These are phyloP conservation scores for Nasturtium officinale DNA, from an alignment of 345 rosid species.

Conservation along the genomic window DNA sequence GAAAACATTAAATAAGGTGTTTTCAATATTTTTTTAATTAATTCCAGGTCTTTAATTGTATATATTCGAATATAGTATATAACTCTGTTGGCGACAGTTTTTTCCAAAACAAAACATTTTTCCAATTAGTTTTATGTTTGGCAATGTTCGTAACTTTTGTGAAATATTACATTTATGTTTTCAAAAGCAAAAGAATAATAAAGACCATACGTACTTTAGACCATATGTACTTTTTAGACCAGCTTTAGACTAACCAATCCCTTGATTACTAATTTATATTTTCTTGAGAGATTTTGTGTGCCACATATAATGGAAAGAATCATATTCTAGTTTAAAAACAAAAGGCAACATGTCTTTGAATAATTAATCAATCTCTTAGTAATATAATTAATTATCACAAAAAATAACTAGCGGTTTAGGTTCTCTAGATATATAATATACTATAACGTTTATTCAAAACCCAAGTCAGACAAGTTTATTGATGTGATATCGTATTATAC, in stretches of 20 bases:
- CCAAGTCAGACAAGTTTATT: slow-evolving; percentile 33
- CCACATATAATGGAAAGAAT: slow-evolving; percentile 46
- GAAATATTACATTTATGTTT: not conserved
- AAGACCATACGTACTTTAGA: slow-evolving; percentile 35
- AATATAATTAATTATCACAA: slow-evolving; percentile 25
- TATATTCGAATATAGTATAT: too few species aligned
- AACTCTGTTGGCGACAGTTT: not conserved
- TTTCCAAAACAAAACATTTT: not conserved
- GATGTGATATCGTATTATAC: slow-evolving; percentile 36
- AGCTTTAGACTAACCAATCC: slow-evolving; percentile 43
- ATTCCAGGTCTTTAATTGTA: not conserved
- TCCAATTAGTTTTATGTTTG: not conserved
- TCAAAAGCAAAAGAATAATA: slow-evolving; percentile 33
- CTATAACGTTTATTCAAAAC: slow-evolving; percentile 33
- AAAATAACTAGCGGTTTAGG: slow-evolving; percentile 35
- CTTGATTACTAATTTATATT: slow-evolving; percentile 14
- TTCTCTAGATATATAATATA: not conserved
- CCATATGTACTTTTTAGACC: slow-evolving; percentile 33
- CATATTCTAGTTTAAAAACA: slow-evolving; percentile 41
- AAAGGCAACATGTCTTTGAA: slow-evolving; percentile 35
- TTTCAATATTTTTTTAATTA: not conserved
- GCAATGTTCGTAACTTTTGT: not conserved
- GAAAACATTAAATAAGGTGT: not conserved
- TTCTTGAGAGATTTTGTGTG: slow-evolving; percentile 37
- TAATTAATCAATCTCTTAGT: slow-evolving; percentile 13